A percentile compares a stretch with the other conserved stretches of the same genome.
Evolutionary conservation across 192 early-diverging fungal species (phyloP).

Genomic region (Lobosporangium transversale): DNA sequence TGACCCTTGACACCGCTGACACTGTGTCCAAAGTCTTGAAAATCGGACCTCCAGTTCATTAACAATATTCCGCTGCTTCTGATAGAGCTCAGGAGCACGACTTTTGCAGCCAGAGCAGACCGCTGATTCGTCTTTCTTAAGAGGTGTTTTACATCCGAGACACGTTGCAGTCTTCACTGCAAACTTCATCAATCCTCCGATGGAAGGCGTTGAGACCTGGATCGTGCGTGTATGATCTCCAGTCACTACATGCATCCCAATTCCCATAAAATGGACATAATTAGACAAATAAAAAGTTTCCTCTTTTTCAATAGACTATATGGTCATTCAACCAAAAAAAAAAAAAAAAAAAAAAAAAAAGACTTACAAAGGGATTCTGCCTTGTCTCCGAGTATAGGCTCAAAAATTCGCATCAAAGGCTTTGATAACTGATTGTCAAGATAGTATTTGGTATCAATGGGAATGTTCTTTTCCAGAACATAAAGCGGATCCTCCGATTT

Average conservation of each 20-base stretch:
- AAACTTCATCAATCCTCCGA: slow-evolving; percentile 95
- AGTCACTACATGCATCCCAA: slow-evolving; percentile 56
- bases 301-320: no score
- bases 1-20: slow-evolving; percentile 95
- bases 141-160: slow-evolving; percentile 89
- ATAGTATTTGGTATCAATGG: slow-evolving; percentile 97
- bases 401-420: slow-evolving; percentile 93
- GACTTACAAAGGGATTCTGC: slow-evolving; percentile 78
- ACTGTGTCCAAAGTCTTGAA: slow-evolving; percentile 96
- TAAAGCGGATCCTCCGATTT: slow-evolving; percentile 98
- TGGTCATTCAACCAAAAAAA: slow-evolving; percentile 5
- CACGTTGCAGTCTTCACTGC: slow-evolving; percentile 92
- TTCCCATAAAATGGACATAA: no score
- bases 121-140: slow-evolving; percentile 75
- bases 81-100: slow-evolving; percentile 80
- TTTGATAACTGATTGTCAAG: slow-evolving; percentile 96
- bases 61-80: slow-evolving; percentile 73
- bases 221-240: slow-evolving; percentile 85
- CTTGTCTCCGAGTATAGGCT: slow-evolving; percentile 94
- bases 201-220: slow-evolving; percentile 86
- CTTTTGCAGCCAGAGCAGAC: slow-evolving; percentile 85
- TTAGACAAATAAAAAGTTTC: no score
- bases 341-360: not conserved
- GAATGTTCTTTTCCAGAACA: slow-evolving; percentile 98
- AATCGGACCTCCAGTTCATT: slow-evolving; percentile 81